A percentile compares a stretch with the other conserved stretches of the same genome.
phyloP scores from a whole-genome alignment of 208 protist genomes.

The Crithidia expoeki region DNA sequence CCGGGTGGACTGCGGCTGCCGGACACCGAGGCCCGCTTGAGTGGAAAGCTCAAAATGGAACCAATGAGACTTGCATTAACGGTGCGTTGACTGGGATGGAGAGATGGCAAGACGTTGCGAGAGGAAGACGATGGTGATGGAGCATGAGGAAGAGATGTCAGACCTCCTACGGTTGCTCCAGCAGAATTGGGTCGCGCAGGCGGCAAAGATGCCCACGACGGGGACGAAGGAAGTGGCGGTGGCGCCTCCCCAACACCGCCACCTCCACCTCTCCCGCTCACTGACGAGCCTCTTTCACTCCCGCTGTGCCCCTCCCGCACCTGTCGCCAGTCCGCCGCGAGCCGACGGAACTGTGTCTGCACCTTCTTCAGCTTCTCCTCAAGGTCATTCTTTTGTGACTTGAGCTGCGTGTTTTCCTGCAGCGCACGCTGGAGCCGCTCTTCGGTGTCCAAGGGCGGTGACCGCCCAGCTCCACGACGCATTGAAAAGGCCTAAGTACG shows the following conservation, averaged over 20 bases:
- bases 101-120: slow-evolving; percentile 2
- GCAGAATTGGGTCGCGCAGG: neutral
- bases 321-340: slow-evolving; percentile 61
- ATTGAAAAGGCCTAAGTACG: no score
- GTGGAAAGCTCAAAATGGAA: neutral
- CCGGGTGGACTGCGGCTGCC: neutral
- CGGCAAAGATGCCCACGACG: neutral
- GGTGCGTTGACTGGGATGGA: slow-evolving; percentile 13
- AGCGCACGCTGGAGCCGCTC: slow-evolving; percentile 74
- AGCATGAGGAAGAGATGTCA: neutral
- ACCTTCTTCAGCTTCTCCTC: slow-evolving; percentile 69
- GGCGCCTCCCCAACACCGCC: no score
- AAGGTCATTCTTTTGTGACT: slow-evolving; percentile 54
- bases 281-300: neutral
- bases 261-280: neutral
- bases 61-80: no score
- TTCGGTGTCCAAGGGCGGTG: slow-evolving; percentile 36
- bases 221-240: neutral
- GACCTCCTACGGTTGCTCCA: neutral
- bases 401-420: slow-evolving; percentile 73
- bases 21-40: neutral
- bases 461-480: slow-evolving; percentile 20
- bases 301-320: slow-evolving; percentile 1
- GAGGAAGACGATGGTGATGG: neutral
- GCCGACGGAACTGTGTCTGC: slow-evolving; percentile 75